These are phyloP conservation scores for Candida freyschussii DNA, from an alignment of 1,139 yeast genomes.

Conservation along the genomic window DNA sequence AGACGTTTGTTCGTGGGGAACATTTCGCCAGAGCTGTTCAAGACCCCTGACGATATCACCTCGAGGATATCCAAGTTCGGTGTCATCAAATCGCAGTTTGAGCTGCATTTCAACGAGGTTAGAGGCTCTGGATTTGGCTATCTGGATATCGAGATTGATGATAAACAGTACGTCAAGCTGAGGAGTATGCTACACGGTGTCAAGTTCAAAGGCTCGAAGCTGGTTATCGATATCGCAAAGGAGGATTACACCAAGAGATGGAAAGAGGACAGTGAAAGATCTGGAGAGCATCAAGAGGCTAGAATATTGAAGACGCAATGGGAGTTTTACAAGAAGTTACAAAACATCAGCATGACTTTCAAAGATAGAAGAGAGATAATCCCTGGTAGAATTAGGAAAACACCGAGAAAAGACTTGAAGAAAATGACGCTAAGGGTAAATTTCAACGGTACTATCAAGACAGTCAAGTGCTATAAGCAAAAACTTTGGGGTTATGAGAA, in stretches of 20 bases:
- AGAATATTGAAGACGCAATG: conserved; percentile 35
- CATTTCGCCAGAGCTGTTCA: conserved; percentile 50
- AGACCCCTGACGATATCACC: conserved; percentile 38
- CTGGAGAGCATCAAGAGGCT: conserved; percentile 25
- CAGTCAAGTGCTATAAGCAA: conserved; percentile 56
- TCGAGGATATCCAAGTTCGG: conserved; percentile 50
- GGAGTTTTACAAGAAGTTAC: conserved; percentile 36
- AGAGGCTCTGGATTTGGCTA: conserved; percentile 48
- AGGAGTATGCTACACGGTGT: conserved; percentile 61
- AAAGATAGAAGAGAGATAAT: conserved; percentile 45
- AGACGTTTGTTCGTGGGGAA: conserved; percentile 65
- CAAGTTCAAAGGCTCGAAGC: conserved; percentile 65
- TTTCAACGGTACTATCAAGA: conserved; percentile 56
- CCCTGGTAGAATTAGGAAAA: conserved; percentile 58
- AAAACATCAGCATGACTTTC: conserved; percentile 36
- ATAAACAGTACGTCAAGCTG: conserved; percentile 42
- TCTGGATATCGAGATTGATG: conserved; percentile 50
- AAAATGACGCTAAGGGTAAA: conserved; percentile 62
- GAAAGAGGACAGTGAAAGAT: conserved; percentile 34
- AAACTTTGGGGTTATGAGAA: conserved; percentile 90
- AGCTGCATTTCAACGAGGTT: conserved; percentile 42
- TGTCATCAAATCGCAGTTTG: conserved; percentile 36
- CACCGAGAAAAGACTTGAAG: conserved; percentile 46
- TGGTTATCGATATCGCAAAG: conserved; percentile 48
- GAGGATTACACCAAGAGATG: conserved; percentile 42